Base-by-base conservation (phyloP, 306 rosid species). In the Medicago lupulina region DNA sequence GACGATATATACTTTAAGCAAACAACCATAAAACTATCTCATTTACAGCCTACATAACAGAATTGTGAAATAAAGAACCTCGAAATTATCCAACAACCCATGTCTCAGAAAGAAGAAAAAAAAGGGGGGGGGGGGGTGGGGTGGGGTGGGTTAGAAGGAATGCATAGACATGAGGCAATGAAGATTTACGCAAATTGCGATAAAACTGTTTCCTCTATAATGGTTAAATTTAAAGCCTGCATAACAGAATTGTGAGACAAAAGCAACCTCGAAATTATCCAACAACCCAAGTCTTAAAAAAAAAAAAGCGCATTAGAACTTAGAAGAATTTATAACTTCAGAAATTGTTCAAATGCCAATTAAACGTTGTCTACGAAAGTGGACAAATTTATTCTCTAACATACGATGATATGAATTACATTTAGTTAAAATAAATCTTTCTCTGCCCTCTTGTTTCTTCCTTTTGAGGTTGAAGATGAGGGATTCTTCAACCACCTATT, bases 31-130 rank as follows among this genome's bases (percentile, higher is more conserved):
- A 2, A 78, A 40, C 43, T 40, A 73, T 34, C 68, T 82, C 76
- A 43, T 63, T 28, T 58, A 68, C 60, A 61, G 43, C 40, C 43
- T 53, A 70, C 70, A 63, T 53, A 70, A 69, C 18, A 61, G 34
- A 75, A 75, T 36, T 6, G 76, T 17, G 15, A 2, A 14, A 55
- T 46, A 71, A 59, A 43, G 19, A 69, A 10, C 70, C 25, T 19
- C 73, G 21, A 15, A 50, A 28, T 79, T 75, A 77, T 76, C 51
- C 46, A 79, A 47, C 61, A 69, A 63, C 67, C 66, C 65, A 34
- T 53, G 49, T 63, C 75, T 74, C 74, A 46, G 31, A 28, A 28
- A 28, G 31, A 28, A 28, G 31, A 23, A 40, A 28, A 3, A 64
- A 28, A 28, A 64, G 73, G 15, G 1, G 4, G 34, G 28, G 28